Base-by-base conservation (phyloP, 257 asterid species). In the Thymus mandschuricus region DNA sequence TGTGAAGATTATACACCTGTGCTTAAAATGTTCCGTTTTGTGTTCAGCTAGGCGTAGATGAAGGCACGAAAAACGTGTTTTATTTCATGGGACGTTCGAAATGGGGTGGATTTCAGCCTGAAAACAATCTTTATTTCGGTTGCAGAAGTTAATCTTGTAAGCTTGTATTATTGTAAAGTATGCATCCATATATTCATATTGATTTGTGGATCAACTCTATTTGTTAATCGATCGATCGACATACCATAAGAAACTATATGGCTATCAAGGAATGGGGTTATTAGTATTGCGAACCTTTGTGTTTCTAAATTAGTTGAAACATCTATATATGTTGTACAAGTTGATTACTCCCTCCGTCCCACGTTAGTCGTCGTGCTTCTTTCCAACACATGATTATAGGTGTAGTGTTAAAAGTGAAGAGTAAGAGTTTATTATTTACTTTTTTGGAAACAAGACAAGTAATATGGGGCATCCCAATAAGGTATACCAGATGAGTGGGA, bases 121-220 rank as follows among this genome's bases (percentile, higher is more conserved):
- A 29, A 68, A 48, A 35, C 62, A 8, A 38, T 35, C 2, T 52
- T 73, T 71, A 61, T 35, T 55, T 31, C 46, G 68, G 51, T 28
- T 30, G 58, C 49, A 61, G 49, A 31, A 45, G 62, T 30, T 27
- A 8, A 48, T 38, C 28, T 2, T 46, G 31, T 35, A 71, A 75
- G 73, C 21, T 72, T 76, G 76, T 68, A 62, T 65, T 51, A 55
- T 68, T 77, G 87, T 77, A 80, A 68, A 66, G 13, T 8, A 40
- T 57, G 59, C 50, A 15, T 68, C 54, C 48, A 29, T 46, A 52
- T 74, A 72, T 75, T 74, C 73, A 60, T 72, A 69, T 60, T 51
- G 38, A 60, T n/a, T 46, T 71, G 79, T 65, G 76, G 80, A 43
- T 74, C 77, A 66, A 77, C 64, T 35, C 28, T 35, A 45, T 66